Conservation (phyloP, 768 basidiomycete genomes). For the Aureoboletus auriporus region DNA sequence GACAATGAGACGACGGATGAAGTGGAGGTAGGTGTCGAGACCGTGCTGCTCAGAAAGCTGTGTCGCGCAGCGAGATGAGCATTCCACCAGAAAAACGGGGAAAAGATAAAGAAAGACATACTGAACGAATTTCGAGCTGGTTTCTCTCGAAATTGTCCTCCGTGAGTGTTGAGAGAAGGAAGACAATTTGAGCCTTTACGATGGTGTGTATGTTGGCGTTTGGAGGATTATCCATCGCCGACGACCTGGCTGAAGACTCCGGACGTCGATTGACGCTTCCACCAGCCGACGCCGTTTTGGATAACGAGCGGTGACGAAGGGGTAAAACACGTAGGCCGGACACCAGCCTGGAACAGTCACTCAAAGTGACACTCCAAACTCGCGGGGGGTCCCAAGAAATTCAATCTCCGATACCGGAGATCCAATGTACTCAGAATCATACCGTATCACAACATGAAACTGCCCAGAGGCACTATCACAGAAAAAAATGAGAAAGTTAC, state of each 20-base stretch:
- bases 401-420: slow-evolving; percentile 22
- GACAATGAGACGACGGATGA: slow-evolving; percentile 92
- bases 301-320: slow-evolving; percentile 26
- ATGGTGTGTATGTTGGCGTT: slow-evolving; percentile 86
- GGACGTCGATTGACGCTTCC: slow-evolving; percentile 65
- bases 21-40: slow-evolving; percentile 94
- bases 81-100: slow-evolving; percentile 4
- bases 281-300: slow-evolving; percentile 69
- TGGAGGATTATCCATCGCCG: slow-evolving; percentile 84
- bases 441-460: background rate
- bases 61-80: slow-evolving; percentile 16
- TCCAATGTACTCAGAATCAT: slow-evolving; percentile 1
- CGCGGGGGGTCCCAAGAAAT: slow-evolving; percentile 9
- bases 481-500: no score
- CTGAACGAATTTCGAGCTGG: slow-evolving; percentile 91
- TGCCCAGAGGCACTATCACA: slow-evolving; percentile 1
- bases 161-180: slow-evolving; percentile 91
- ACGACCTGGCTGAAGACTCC: slow-evolving; percentile 72
- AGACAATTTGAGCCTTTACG: slow-evolving; percentile 96
- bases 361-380: slow-evolving; percentile 17
- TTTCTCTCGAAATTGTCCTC: slow-evolving; percentile 97
- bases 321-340: slow-evolving; percentile 33
- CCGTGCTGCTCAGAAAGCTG: slow-evolving; percentile 97
- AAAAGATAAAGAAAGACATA: slow-evolving; percentile 41
- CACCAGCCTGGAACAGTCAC: slow-evolving; percentile 29